These are phyloP conservation scores for Mitosporidium daphniae DNA, from an alignment of 371 early-diverging fungal genomes.

Conservation along the genomic window DNA sequence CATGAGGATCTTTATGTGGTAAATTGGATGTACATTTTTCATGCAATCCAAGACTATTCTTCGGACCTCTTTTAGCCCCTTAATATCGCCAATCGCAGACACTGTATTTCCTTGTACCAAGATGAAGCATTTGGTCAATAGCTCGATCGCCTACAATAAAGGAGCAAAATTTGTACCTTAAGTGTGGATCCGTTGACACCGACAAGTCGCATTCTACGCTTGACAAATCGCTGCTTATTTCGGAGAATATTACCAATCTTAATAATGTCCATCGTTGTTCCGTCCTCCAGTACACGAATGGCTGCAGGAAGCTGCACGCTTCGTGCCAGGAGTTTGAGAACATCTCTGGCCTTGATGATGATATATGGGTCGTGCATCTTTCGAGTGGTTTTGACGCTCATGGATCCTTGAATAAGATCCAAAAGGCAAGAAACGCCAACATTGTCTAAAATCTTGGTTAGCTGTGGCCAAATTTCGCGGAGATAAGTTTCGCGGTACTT, in stretches of 20 bases:
- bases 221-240: constrained; percentile 85
- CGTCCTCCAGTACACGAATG: constrained; percentile 37
- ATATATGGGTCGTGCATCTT: constrained; percentile 87
- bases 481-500: constrained; percentile 86
- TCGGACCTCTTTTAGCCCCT: constrained; percentile 55
- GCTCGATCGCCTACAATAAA: constrained; percentile 35
- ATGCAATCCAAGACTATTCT: constrained; percentile 74
- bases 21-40: constrained; percentile 96
- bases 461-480: constrained; percentile 63
- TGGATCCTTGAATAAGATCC: constrained; percentile 72
- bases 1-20: constrained; percentile 92
- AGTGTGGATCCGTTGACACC: constrained; percentile 90
- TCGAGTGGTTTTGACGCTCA: constrained; percentile 84
- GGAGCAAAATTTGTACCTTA: constrained; percentile 12
- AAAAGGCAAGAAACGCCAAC: constrained; percentile 60
- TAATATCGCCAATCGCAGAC: constrained; percentile 57
- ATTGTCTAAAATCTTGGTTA: constrained; percentile 44
- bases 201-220: constrained; percentile 72
- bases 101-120: constrained; percentile 93
- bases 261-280: constrained; percentile 64
- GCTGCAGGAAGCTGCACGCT: constrained; percentile 75
- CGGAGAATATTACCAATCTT: constrained; percentile 68
- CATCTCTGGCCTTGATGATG: constrained; percentile 72
- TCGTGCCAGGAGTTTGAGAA: constrained; percentile 68
- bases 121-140: constrained; percentile 75